phyloP scores from a whole-genome alignment of 2,329 filamentous ascomycete genomes.

The Penicillium rolfsii region DNA sequence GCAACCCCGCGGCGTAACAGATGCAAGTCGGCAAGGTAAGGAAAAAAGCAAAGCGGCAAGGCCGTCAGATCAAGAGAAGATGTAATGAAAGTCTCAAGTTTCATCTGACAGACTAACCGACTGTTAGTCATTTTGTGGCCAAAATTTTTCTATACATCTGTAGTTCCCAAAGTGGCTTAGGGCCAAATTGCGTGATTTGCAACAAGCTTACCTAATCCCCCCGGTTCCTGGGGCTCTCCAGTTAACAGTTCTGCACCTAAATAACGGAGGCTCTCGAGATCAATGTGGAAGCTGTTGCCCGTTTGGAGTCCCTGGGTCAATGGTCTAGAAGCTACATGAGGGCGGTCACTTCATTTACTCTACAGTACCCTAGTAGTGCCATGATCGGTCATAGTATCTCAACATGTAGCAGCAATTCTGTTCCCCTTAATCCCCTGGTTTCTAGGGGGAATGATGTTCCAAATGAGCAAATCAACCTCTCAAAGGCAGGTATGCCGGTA shows the following conservation, averaged over 20 bases:
- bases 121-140: conserved; percentile 9
- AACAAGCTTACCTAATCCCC: conserved; percentile 28
- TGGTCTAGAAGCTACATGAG: neutral
- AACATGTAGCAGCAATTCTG: too few relatives aligned
- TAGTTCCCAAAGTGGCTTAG: conserved; percentile 34
- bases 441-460: neutral
- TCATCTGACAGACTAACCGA: neutral
- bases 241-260: neutral
- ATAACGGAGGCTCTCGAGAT: neutral
- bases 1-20: conserved; percentile 3
- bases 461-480: neutral
- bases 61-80: neutral
- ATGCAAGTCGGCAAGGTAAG: neutral
- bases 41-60: neutral
- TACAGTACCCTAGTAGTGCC: neutral
- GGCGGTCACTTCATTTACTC: neutral
- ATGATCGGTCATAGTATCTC: neutral
- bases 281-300: neutral
- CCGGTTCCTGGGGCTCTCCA: conserved; percentile 5
- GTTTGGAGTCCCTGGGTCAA: neutral
- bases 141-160: conserved; percentile 32
- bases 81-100: neutral
- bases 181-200: conserved; percentile 37
- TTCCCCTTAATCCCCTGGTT: too few relatives aligned
- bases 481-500: neutral